Evolutionary conservation across 192 early-diverging fungal species (phyloP).

Genomic region (Dispira parvispora): DNA sequence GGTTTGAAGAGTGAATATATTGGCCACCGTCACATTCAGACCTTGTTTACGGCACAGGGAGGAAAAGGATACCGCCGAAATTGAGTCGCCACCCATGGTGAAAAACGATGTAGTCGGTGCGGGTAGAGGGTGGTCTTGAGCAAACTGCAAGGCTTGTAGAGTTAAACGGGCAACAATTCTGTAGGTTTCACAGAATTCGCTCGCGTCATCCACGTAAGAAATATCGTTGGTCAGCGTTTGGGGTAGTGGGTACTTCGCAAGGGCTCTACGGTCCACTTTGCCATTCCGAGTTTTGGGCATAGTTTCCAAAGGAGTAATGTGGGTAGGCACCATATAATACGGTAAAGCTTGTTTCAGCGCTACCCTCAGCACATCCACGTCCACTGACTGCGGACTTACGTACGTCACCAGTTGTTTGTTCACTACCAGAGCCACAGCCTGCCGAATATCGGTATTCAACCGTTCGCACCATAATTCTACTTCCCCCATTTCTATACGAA

Average conservation of each 20-base stretch:
- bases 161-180: no score
- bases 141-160: no score
- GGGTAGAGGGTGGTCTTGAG: no score
- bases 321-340: slow-evolving; percentile 40
- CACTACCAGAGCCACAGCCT: slow-evolving; percentile 18
- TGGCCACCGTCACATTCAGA: neutral
- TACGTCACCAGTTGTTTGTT: slow-evolving; percentile 41
- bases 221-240: no score
- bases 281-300: neutral
- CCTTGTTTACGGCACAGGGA: neutral
- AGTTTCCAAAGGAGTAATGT: neutral
- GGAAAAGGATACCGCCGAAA: neutral
- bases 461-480: slow-evolving; percentile 11
- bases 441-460: slow-evolving; percentile 10
- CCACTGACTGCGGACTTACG: slow-evolving; percentile 22
- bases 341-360: slow-evolving; percentile 35
- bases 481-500: slow-evolving; percentile 19
- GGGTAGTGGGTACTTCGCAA: no score
- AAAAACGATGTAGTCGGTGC: neutral
- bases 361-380: slow-evolving; percentile 21
- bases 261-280: no score
- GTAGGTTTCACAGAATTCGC: no score
- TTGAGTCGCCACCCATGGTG: neutral
- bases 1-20: neutral
- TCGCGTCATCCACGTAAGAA: no score